phyloP scores from a whole-genome alignment of 2,329 filamentous ascomycete genomes.

The Botrytis squamosa region DNA sequence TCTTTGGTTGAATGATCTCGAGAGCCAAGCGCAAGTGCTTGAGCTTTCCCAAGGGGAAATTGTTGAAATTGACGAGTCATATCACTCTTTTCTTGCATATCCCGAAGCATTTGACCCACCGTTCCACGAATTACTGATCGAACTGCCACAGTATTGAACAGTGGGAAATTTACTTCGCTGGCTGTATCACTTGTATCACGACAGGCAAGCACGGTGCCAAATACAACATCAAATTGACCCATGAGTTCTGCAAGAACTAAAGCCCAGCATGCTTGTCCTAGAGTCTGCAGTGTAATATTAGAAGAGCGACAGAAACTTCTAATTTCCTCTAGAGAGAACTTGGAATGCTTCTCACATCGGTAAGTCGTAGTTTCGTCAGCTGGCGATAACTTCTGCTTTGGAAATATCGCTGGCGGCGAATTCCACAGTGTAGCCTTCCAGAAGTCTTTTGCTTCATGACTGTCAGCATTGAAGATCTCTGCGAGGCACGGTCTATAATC shows the following conservation, averaged over 20 bases:
- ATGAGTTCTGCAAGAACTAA: constrained; percentile 64
- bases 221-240: constrained; percentile 69
- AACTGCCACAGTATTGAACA: constrained; percentile 86
- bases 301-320: constrained; percentile 62
- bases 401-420: constrained; percentile 44
- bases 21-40: constrained; percentile 48
- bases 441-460: constrained; percentile 55
- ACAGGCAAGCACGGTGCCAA: constrained; percentile 81
- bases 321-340: constrained; percentile 44
- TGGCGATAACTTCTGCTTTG: constrained; percentile 32
- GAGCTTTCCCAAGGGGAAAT: constrained; percentile 71
- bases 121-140: constrained; percentile 71
- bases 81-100: constrained; percentile 69
- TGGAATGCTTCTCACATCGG: constrained; percentile 49
- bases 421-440: constrained; percentile 69
- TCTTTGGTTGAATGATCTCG: constrained; percentile 27
- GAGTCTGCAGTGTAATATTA: constrained; percentile 70
- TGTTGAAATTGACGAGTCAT: constrained; percentile 70
- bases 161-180: constrained; percentile 73
- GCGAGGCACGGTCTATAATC: constrained; percentile 55
- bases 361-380: constrained; percentile 32
- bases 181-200: constrained; percentile 69
- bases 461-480: constrained; percentile 41
- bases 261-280: constrained; percentile 77
- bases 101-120: constrained; percentile 61